Base-by-base conservation (phyloP, 345 rosid genomes). In the Cardamine resedifolia region DNA sequence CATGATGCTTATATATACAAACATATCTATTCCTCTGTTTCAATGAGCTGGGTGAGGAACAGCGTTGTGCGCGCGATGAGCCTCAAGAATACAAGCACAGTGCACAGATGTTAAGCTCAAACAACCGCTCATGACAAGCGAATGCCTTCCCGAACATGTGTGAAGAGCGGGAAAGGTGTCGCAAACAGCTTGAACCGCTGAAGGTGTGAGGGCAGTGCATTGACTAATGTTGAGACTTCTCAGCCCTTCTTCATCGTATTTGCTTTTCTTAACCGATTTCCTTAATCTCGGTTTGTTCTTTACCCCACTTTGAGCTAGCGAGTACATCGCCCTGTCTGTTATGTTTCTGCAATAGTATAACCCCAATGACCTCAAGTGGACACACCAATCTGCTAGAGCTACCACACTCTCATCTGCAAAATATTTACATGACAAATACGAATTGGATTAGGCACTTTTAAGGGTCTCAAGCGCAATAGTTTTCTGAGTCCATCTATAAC, bases 121-220 rank as follows among this genome's bases (percentile, higher is more conserved):
- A 78, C 99, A 95, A 39, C 99, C 98, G 50, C 99, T 95, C 87
- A 95, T 95, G 31, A 90, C 97, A 15, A 95, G 95, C 14, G 99
- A 90, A 80, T 95, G 99, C 81, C 90, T 85, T 16, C 98, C 96
- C 0, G 92, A 90, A 79, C 99, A 95, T 7, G 99, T 92, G 83
- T 92, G 99, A 66, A 95, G 96, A 2, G 94, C 92, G 0, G 99
- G 99, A 64, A 92, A 92, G 0, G 92, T 86, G 75, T 92, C 99
- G 4, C 99, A 95, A 4, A 95, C 81, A 2, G 92, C 88, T 85
- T 95, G 99, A 68, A 92, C 97, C 0, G 99, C 98, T 2, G 90
- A 78, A 26, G 99, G 99, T 0, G 98, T 95, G 2, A 95, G 88
- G 3, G 96, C 92, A 1, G 98, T 95, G 83, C 99, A 92, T 78